Evolutionary conservation across 495 filamentous ascomycete species (phyloP), one percentile per base, ranked within the genome.

Genomic region (Aspergillus coremiiformis): DNA sequence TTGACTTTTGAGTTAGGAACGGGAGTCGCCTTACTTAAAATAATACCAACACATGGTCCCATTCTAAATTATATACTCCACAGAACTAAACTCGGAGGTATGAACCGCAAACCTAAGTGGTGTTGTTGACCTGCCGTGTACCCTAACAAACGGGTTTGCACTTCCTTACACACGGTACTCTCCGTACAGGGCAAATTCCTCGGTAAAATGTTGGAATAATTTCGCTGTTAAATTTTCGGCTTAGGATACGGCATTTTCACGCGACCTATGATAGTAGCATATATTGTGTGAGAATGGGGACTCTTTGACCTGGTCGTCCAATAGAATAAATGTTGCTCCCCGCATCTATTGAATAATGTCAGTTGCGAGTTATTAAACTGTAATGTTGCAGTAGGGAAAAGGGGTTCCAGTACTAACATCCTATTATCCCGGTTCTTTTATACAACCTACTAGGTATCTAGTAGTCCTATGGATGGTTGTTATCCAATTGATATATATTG

Each of bases 1-100:
- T 54, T 55, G 45, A 48, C 39, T 55, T 59, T 58, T 60, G 57
- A 51, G 46, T 56, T 54, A 43, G 22, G 49, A 23, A 41, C 37
- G 39, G 46, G 49, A 42, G 43, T 29, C 49, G 10, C 24, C 49
- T 52, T 55, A 45, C 45, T 53, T 52, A 50, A 50, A 27, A 27
- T 30, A 29, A 24, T 51, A n/a, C 15, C 17, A 41, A 51, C 35
- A 56, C 53, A 51, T 56, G 48, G 48, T 44, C 43, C 44, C 47
- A 47, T 44, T 45, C 20, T 6, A 32, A n/a, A n/a, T 42, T 24
- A 2, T 45, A 37, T 47, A 33, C 15, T 44, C 23, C n/a, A 30
- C 9, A 49, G 35, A 35, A 37, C 17, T 30, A 42, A 42, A n/a
- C 4, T 22, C 23, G 26, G 27, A 29, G 47, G 52, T 33, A 27